A percentile compares a stretch with the other conserved stretches of the same genome.
Conservation (phyloP, 2,329 filamentous ascomycete species). For the Orbilia blumenaviensis region DNA sequence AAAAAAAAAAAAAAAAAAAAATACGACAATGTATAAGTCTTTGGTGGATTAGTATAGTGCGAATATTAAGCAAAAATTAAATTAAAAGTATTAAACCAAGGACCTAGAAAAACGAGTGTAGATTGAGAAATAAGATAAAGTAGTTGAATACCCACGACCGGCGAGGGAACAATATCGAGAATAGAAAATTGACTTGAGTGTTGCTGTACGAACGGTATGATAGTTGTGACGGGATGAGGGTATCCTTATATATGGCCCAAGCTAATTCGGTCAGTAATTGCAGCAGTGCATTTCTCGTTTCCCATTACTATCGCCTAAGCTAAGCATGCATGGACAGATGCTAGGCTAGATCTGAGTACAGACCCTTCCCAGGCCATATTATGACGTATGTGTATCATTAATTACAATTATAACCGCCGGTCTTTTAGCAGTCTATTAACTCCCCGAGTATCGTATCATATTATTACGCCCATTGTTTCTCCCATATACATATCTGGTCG, state of each 20-base stretch:
- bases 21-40: too few relatives aligned
- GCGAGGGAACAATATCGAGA: background rate
- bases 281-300: too few relatives aligned
- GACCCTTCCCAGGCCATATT: too few relatives aligned
- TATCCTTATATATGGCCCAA: too few relatives aligned
- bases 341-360: too few relatives aligned
- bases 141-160: background rate
- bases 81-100: background rate
- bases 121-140: background rate
- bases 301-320: too few relatives aligned
- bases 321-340: too few relatives aligned
- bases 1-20: too few relatives aligned
- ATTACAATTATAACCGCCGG: background rate
- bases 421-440: background rate
- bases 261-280: too few relatives aligned
- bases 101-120: background rate
- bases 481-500: too few relatives aligned
- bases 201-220: background rate
- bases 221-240: background rate
- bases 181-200: background rate
- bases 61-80: too few relatives aligned
- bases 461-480: background rate
- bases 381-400: background rate
- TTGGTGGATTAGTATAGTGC: too few relatives aligned
- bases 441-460: background rate